Evolutionary conservation across 345 rosid species (phyloP).

Genomic region (Dimocarpus longan): DNA sequence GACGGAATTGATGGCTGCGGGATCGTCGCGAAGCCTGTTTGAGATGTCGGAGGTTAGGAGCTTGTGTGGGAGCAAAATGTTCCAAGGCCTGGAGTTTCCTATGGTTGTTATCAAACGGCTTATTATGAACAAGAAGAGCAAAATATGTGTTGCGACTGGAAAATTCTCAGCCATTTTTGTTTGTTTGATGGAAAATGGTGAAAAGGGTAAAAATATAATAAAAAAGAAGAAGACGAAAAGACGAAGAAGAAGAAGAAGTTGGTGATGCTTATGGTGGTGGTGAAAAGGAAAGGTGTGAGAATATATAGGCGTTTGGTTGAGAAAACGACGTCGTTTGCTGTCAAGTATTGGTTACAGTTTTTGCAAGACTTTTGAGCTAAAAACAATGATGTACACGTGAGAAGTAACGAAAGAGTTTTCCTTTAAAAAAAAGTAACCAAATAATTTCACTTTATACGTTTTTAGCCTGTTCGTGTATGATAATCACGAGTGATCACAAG

Average conservation of each 20-base stretch:
- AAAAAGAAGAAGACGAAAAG: background rate
- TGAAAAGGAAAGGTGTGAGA: background rate
- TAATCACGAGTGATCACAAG: constrained; percentile 22
- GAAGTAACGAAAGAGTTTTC: background rate
- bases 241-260: background rate
- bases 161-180: constrained; percentile 34
- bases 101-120: constrained; percentile 27
- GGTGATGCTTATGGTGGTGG: background rate
- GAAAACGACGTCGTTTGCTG: constrained; percentile 29
- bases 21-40: constrained; percentile 42
- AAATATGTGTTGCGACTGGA: constrained; percentile 26
- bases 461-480: constrained; percentile 6
- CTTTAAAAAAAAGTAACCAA: background rate
- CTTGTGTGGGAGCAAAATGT: constrained; percentile 8
- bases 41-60: constrained; percentile 28
- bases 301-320: background rate
- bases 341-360: background rate
- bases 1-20: constrained; percentile 42
- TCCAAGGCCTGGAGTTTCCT: constrained; percentile 32
- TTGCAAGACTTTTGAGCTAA: constrained; percentile 25
- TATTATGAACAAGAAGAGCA: constrained; percentile 34
- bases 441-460: constrained; percentile 3
- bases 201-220: background rate
- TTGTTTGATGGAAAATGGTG: background rate
- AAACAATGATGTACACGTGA: constrained; percentile 20